Percentiles rank a stretch among this genome's conserved stretches.
Evolutionary conservation across 257 asterid genomes (phyloP).

Genomic region (Solanum dulcamara): DNA sequence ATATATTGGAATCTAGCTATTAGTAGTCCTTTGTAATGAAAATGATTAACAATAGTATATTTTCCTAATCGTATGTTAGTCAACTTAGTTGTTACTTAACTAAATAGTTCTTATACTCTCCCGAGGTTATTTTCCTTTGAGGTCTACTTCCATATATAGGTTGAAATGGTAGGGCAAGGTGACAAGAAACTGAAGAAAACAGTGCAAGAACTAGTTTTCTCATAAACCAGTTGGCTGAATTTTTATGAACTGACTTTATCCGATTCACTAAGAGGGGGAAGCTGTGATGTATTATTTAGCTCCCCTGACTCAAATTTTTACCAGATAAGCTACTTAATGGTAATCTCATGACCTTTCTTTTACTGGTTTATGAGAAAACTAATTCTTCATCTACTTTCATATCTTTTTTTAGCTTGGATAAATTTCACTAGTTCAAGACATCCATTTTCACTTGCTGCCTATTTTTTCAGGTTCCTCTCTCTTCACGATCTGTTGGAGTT

Average conservation of each 20-base stretch:
- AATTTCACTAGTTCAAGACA: not conserved
- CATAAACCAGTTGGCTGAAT: no score
- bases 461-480: slow-evolving; percentile 44
- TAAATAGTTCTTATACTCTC: not conserved
- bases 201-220: not conserved
- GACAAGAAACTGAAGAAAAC: not conserved
- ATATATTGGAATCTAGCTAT: not conserved
- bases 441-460: not conserved
- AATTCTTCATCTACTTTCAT: not conserved
- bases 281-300: no score
- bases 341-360: no score
- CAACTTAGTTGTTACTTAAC: not conserved
- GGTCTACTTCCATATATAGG: not conserved
- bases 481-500: slow-evolving; percentile 53
- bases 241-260: no score
- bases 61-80: not conserved
- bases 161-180: not conserved
- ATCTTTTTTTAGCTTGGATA: not conserved
- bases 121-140: not conserved
- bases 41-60: not conserved
- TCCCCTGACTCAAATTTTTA: no score
- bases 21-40: not conserved
- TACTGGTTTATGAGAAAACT: not conserved
- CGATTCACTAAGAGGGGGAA: no score
- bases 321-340: no score